Percentiles rank a stretch among this genome's conserved stretches.
Conservation (phyloP, 495 filamentous ascomycete genomes). For the Echria macrotheca region DNA sequence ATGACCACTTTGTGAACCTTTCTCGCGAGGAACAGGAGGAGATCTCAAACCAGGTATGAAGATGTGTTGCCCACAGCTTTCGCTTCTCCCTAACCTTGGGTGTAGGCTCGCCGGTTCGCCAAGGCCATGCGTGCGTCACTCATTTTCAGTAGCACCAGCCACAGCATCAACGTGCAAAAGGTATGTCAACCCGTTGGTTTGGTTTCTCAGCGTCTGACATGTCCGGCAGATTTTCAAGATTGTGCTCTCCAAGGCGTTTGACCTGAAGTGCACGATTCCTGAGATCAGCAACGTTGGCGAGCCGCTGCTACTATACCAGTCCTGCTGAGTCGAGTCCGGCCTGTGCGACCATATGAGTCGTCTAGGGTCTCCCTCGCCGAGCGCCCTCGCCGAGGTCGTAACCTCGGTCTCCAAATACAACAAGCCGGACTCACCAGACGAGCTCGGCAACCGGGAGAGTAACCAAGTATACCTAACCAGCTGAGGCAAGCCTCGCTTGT, state of each 20-base stretch:
- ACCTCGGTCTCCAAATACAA: not conserved
- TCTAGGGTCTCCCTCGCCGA: too few species aligned
- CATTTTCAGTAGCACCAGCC: conserved; percentile 97
- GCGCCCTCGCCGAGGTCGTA: too few species aligned
- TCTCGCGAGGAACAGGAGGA: conserved; percentile 96
- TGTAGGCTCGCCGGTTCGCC: conserved; percentile 88
- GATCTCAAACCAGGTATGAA: conserved; percentile 87
- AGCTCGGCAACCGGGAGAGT: conserved; percentile 1
- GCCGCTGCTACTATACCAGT: conserved; percentile 89
- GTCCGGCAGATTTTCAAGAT: conserved; percentile 91
- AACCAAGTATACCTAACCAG: not conserved
- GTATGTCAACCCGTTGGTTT: conserved; percentile 38
- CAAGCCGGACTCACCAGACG: not conserved
- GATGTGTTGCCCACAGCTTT: too few species aligned
- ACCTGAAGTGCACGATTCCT: conserved; percentile 97
- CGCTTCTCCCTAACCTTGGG: too few species aligned
- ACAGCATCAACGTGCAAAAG: conserved; percentile 99
- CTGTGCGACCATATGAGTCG: not conserved
- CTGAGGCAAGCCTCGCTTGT: too few species aligned
- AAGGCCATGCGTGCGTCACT: conserved; percentile 96
- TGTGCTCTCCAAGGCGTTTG: conserved; percentile 95
- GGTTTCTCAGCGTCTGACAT: conserved; percentile 11
- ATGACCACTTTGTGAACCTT: conserved; percentile 98
- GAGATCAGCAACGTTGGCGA: conserved; percentile 98
- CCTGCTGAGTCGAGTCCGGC: conserved; percentile 43